Conservation (phyloP, 2,329 filamentous ascomycete genomes). For the Berkeleyomyces rouxiae region DNA sequence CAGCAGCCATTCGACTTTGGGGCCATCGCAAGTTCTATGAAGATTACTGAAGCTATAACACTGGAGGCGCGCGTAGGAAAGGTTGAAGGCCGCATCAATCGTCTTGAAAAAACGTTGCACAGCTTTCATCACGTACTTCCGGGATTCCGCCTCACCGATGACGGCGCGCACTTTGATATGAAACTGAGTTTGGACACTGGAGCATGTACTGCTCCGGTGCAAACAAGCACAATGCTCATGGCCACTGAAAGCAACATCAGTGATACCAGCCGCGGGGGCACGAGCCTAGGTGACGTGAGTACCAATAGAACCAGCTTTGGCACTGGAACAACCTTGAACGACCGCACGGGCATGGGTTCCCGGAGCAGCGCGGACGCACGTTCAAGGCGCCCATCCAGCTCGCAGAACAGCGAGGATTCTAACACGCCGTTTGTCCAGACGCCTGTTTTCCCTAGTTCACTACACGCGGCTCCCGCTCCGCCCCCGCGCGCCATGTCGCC, state of each 20-base stretch:
- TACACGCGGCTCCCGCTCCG: constrained; percentile 22
- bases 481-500: constrained; percentile 4
- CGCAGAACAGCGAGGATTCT: constrained; percentile 20
- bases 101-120: constrained; percentile 35
- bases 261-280: not conserved
- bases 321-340: not conserved
- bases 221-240: not conserved
- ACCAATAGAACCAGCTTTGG: not conserved
- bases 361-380: not conserved
- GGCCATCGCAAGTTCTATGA: constrained; percentile 31
- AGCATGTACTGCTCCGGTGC: not conserved
- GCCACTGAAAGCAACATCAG: not conserved
- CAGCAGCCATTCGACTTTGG: constrained; percentile 40
- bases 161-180: not conserved
- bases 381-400: constrained; percentile 2
- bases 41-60: constrained; percentile 38
- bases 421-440: constrained; percentile 31
- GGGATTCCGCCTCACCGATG: constrained; percentile 22
- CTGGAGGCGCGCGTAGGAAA: constrained; percentile 35
- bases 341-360: not conserved
- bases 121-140: constrained; percentile 32
- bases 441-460: constrained; percentile 28
- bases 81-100: constrained; percentile 35
- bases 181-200: not conserved
- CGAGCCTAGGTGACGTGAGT: not conserved